A percentile compares a stretch with the other conserved stretches of the same genome.
Conservation (phyloP, 306 rosid genomes). For the Ormosia semicastrata region DNA sequence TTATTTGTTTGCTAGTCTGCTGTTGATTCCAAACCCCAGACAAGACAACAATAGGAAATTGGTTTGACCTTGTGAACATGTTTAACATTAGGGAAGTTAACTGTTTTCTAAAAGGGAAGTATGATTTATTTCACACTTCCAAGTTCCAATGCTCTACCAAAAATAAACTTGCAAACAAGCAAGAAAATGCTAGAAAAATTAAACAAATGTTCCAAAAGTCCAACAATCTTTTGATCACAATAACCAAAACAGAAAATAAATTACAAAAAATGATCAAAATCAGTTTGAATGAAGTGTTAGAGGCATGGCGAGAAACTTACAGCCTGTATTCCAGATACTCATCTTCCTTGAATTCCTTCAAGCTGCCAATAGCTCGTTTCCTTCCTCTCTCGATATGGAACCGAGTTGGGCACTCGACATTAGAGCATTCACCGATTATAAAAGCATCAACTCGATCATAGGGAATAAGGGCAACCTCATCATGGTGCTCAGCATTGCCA, state of each 20-base stretch:
- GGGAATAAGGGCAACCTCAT: slow-evolving; percentile 89
- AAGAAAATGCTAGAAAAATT: neutral
- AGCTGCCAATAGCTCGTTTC: slow-evolving; percentile 70
- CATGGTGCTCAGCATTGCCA: slow-evolving; percentile 71
- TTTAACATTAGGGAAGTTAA: slow-evolving; percentile 5
- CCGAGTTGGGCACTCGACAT: slow-evolving; percentile 76
- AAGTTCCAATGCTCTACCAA: neutral
- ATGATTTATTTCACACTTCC: slow-evolving; percentile 8
- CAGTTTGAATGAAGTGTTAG: slow-evolving; percentile 6
- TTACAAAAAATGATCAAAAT: neutral
- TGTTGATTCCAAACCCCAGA: slow-evolving; percentile 8
- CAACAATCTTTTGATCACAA: neutral
- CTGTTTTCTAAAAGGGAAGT: neutral
- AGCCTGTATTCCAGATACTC: slow-evolving; percentile 86
- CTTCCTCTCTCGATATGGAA: slow-evolving; percentile 86
- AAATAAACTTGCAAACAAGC: neutral
- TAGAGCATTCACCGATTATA: slow-evolving; percentile 85
- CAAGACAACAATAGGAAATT: slow-evolving; percentile 11
- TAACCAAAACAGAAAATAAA: neutral
- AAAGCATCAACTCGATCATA: slow-evolving; percentile 84
- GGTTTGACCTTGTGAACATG: neutral
- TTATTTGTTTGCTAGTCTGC: neutral
- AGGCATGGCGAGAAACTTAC: slow-evolving; percentile 53
- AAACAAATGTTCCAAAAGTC: neutral
- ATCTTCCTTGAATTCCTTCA: slow-evolving; percentile 85